Percentiles rank a stretch among this genome's conserved stretches.
Conservation (phyloP, 2,329 filamentous ascomycete genomes). For the Penicillium sp. region DNA sequence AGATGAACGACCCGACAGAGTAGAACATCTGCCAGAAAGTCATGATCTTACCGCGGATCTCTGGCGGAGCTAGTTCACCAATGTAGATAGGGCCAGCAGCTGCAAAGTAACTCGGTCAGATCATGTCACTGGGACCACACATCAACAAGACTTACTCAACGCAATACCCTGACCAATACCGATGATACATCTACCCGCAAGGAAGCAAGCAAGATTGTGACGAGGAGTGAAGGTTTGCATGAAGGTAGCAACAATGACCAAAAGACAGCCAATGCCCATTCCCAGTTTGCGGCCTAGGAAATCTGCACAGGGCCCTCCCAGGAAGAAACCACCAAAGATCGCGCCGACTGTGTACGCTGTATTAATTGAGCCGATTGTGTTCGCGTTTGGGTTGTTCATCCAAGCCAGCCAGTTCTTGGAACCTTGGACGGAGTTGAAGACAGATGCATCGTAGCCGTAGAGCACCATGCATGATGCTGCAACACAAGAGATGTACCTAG, state of each 20-base stretch:
- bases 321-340: conserved; percentile 67
- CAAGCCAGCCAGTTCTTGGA: conserved; percentile 64
- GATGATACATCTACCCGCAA: conserved; percentile 65
- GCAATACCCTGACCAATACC: conserved; percentile 69
- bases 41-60: conserved; percentile 67
- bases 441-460: conserved; percentile 71
- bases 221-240: conserved; percentile 64
- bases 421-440: conserved; percentile 69
- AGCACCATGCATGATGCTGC: conserved; percentile 72
- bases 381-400: conserved; percentile 50
- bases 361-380: conserved; percentile 58
- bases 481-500: conserved; percentile 64
- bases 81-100: conserved; percentile 69
- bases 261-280: conserved; percentile 62
- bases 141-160: conserved; percentile 46
- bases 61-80: conserved; percentile 61
- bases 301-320: conserved; percentile 63
- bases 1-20: conserved; percentile 63
- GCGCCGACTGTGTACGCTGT: conserved; percentile 69
- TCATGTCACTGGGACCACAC: background rate
- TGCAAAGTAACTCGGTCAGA: conserved; percentile 24
- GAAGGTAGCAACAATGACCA: conserved; percentile 66
- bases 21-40: conserved; percentile 69
- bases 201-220: conserved; percentile 62
- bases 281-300: conserved; percentile 61